Evolutionary conservation across 495 filamentous ascomycete species (phyloP).

Genomic region (Penicillium fimorum): DNA sequence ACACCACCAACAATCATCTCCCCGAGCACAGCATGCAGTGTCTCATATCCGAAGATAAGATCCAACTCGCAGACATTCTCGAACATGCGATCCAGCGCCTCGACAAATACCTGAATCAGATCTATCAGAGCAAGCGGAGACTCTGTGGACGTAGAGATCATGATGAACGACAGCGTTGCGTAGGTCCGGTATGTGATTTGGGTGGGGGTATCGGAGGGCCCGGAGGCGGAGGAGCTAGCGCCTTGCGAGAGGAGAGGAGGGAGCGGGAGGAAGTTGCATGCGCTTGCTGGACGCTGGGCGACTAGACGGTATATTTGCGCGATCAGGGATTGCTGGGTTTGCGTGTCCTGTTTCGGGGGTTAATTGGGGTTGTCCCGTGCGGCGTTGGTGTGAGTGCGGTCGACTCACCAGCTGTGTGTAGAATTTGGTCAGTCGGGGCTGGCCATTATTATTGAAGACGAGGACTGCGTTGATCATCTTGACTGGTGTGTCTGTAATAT

Average conservation of each 20-base stretch:
- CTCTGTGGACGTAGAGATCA: slow-evolving; percentile 96
- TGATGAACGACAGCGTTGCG: slow-evolving; percentile 96
- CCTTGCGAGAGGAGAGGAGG: slow-evolving; percentile 65
- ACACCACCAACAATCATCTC: slow-evolving; percentile 98
- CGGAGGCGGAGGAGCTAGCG: slow-evolving; percentile 56
- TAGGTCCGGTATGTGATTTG: slow-evolving; percentile 98
- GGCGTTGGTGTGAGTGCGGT: neutral
- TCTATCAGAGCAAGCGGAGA: slow-evolving; percentile 94
- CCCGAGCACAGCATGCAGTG: slow-evolving; percentile 81
- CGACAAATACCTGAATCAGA: slow-evolving; percentile 96
- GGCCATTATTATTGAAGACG: slow-evolving; percentile 97
- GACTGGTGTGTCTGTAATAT: neutral
- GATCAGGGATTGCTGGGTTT: slow-evolving; percentile 93
- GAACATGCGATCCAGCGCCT: slow-evolving; percentile 89
- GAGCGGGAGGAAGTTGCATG: slow-evolving; percentile 94
- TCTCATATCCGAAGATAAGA: slow-evolving; percentile 98
- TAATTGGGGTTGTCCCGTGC: slow-evolving; percentile 10
- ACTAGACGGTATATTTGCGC: slow-evolving; percentile 98
- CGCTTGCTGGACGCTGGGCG: slow-evolving; percentile 76
- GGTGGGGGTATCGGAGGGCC: slow-evolving; percentile 83
- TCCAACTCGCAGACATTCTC: slow-evolving; percentile 98
- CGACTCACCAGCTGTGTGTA: slow-evolving; percentile 88
- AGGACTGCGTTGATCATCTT: slow-evolving; percentile 98
- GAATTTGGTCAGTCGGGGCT: slow-evolving; percentile 96
- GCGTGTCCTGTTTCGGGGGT: slow-evolving; percentile 67